Evolutionary conservation across 768 basidiomycete genomes (phyloP), one percentile per base, ranked within the genome.

Genomic region (Leccinellum rugosiceps): DNA sequence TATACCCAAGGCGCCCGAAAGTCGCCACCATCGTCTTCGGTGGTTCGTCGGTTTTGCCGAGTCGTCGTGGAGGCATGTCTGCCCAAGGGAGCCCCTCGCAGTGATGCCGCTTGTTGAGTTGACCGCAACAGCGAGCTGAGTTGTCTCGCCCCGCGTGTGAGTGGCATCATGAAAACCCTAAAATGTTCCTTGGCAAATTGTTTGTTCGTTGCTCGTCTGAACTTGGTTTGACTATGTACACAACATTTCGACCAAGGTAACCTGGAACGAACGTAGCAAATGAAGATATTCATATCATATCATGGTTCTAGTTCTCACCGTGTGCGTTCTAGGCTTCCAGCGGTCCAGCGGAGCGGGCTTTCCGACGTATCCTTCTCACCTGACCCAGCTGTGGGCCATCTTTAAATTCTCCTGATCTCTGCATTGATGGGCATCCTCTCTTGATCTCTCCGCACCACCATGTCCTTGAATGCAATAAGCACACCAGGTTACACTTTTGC

Each of bases 1-100:
- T 85, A 86, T 44, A 85, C 78, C 85, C 85, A 85, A 45, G 81
- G 76, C 32, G 85, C 83, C 50, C 85, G 77, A 63, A 83, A 81
- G 66, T 86, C 85, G 25, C 43, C 50, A 21, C 23, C 58, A 21
- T 71, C 58, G 53, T 74, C 63, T 30, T 59, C 57, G 19, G 46
- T 26, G 7, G 23, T 50, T n/a, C 17, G 65, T 34, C 8, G 52
- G 3, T 43, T 57, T 46, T 26, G 56, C 31, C n/a, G 58, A 46
- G 61, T 38, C 35, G 45, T 57, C 21, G 68, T 64, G 25, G 66
- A 66, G 34, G 53, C 44, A 43, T 52, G 19, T 58, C 58, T 66
- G 52, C 45, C 46, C 30, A 30, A 52, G 15, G 47, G 19, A 44
- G 21, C 30, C 4, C 31, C 21, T 35, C 53, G 57, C 26, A 14